phyloP scores from a whole-genome alignment of 176 grass and related monocot species.

The Tuctoria greenei region DNA sequence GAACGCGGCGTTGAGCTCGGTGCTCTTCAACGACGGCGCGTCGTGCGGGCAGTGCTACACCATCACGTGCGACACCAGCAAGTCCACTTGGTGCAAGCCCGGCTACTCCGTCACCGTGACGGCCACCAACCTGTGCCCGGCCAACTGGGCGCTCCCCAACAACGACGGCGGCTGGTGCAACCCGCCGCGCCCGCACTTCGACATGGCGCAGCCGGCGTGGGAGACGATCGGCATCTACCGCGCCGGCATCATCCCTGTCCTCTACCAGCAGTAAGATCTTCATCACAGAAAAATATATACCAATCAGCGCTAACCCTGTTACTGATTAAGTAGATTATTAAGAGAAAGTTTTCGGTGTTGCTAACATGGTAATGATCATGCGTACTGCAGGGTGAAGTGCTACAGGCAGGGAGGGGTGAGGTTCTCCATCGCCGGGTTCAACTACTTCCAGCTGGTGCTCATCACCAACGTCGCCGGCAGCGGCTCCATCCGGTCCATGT shows the following conservation, averaged over 20 bases:
- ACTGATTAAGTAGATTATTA: too few relatives aligned
- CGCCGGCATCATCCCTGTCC: conserved; percentile 64
- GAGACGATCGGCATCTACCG: conserved; percentile 52
- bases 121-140: conserved; percentile 81
- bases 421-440: conserved; percentile 63
- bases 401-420: conserved; percentile 74
- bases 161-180: conserved; percentile 76
- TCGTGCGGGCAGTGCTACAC: conserved; percentile 69
- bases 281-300: too few relatives aligned
- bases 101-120: conserved; percentile 49
- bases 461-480: conserved; percentile 68
- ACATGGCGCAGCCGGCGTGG: conserved; percentile 65
- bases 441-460: conserved; percentile 88
- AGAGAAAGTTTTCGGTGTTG: not conserved
- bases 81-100: conserved; percentile 29
- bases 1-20: conserved; percentile 69
- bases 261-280: conserved; percentile 54
- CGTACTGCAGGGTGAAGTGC: conserved; percentile 39
- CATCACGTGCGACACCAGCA: conserved; percentile 37
- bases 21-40: conserved; percentile 60
- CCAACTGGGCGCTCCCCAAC: conserved; percentile 49
- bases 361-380: not conserved
- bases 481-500: conserved; percentile 48
- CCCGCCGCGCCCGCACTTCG: conserved; percentile 68
- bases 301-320: too few relatives aligned